Percentiles rank a stretch among this genome's conserved stretches.
phyloP scores from a whole-genome alignment of 768 basidiomycete species.

The Chlorophyllum brunneum region DNA sequence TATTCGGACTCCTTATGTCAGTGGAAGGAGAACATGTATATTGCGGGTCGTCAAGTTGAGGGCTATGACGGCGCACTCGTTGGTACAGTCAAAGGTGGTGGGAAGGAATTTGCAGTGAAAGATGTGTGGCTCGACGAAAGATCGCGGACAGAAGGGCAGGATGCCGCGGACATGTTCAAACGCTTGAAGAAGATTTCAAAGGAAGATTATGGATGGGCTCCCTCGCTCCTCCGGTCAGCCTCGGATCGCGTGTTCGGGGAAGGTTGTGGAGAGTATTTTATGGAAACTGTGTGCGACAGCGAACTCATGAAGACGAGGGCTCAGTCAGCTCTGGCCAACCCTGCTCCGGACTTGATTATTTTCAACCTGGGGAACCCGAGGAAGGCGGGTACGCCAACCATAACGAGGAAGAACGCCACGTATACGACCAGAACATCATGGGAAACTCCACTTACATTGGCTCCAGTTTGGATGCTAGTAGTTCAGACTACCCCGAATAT shows the following conservation, averaged over 20 bases:
- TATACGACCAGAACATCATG: not conserved
- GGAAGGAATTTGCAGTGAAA: slow-evolving; percentile 12
- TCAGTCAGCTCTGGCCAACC: not conserved
- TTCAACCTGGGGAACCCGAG: too few species aligned
- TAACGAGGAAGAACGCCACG: too few species aligned
- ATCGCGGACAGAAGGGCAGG: slow-evolving; percentile 13
- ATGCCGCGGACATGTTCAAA: slow-evolving; percentile 14
- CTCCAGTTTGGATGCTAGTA: too few species aligned
- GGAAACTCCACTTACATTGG: not conserved
- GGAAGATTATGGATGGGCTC: not conserved
- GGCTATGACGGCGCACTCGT: not conserved
- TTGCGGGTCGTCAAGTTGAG: slow-evolving; percentile 5
- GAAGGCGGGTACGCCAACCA: too few species aligned
- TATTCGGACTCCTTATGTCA: not conserved
- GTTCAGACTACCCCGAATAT: too few species aligned
- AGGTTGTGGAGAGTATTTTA: slow-evolving; percentile 1
- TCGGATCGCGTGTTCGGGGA: not conserved
- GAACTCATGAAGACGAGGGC: not conserved
- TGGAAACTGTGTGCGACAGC: not conserved
- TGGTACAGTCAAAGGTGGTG: not conserved
- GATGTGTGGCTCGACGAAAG: slow-evolving; percentile 18
- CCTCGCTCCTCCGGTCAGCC: not conserved
- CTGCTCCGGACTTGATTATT: not conserved
- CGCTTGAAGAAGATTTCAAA: not conserved
- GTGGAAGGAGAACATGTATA: slow-evolving; percentile 4